Percentiles rank a stretch among this genome's conserved stretches.
phyloP scores from a whole-genome alignment of 192 early-diverging fungal species.

The Phlyctochytrium bullatum region DNA sequence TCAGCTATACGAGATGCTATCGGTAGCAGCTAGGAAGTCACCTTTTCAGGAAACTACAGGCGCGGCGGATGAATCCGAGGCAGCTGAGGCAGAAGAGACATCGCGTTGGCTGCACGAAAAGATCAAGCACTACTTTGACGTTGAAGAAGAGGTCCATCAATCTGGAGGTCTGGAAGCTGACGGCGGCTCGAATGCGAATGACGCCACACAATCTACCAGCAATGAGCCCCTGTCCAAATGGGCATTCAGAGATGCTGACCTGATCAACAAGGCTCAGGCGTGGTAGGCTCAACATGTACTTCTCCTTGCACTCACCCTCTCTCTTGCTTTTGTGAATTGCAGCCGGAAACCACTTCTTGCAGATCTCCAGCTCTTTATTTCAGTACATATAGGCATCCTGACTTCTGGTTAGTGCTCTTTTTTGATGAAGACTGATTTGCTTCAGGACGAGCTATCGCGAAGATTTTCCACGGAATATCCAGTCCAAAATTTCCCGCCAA shows the following conservation, averaged over 20 bases:
- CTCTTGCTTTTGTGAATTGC: no score
- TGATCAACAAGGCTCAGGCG: constrained; percentile 12
- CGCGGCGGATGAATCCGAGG: background rate
- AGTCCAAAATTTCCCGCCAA: constrained; percentile 42
- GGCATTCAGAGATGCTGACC: constrained; percentile 21
- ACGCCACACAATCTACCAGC: background rate
- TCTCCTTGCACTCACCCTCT: no score
- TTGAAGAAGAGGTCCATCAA: background rate
- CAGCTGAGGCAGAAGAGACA: background rate
- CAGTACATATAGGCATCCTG: background rate
- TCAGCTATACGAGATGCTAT: constrained; percentile 19
- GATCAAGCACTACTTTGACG: background rate
- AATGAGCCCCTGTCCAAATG: background rate
- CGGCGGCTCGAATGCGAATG: background rate
- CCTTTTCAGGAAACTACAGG: constrained; percentile 10
- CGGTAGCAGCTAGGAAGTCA: background rate
- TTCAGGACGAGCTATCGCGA: constrained; percentile 38
- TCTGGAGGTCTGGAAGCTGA: background rate
- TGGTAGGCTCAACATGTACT: background rate
- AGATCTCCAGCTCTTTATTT: background rate
- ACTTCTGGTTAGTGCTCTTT: background rate
- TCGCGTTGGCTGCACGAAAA: background rate
- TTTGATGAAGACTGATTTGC: background rate
- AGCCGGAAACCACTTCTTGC: background rate
- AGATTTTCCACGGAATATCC: constrained; percentile 47